Evolutionary conservation across 1,284 basidiomycete genomes (phyloP).

Genomic region (Neotropicomus parvogracilis): DNA sequence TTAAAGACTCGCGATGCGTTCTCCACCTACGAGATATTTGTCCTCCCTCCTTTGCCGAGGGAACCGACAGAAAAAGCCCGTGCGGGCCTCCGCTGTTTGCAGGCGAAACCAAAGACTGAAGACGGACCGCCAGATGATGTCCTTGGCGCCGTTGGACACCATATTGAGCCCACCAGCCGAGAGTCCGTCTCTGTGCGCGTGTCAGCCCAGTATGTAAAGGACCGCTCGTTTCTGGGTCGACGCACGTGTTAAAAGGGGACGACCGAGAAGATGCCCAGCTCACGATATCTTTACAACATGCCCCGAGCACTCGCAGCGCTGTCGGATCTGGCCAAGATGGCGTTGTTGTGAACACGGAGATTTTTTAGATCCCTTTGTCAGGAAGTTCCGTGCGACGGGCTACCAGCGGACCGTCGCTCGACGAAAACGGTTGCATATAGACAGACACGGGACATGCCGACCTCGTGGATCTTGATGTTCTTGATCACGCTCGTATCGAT

Average conservation of each 20-base stretch:
- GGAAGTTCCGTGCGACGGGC: too few relatives aligned
- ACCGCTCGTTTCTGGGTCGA: background rate
- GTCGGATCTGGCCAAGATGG: too few relatives aligned
- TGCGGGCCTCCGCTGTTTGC: background rate
- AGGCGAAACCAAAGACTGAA: background rate
- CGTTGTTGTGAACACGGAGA: too few relatives aligned
- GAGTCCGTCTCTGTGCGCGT: background rate
- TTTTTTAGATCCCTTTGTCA: too few relatives aligned
- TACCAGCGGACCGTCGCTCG: too few relatives aligned
- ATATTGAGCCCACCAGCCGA: conserved; percentile 48
- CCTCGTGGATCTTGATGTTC: too few relatives aligned
- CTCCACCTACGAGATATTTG: background rate
- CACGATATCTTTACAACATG: too few relatives aligned
- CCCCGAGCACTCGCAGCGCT: too few relatives aligned
- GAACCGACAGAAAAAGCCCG: background rate
- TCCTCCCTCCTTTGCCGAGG: background rate
- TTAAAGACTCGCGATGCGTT: background rate
- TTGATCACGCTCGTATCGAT: too few relatives aligned
- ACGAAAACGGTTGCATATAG: too few relatives aligned
- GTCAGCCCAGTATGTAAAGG: background rate
- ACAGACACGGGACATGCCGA: too few relatives aligned
- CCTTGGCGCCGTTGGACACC: conserved; percentile 53
- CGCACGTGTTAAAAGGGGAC: background rate
- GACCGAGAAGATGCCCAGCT: background rate
- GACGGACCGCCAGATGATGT: conserved; percentile 51